Base-by-base conservation (phyloP, 1,139 yeast species). In the Debaryomyces subglobosus region DNA sequence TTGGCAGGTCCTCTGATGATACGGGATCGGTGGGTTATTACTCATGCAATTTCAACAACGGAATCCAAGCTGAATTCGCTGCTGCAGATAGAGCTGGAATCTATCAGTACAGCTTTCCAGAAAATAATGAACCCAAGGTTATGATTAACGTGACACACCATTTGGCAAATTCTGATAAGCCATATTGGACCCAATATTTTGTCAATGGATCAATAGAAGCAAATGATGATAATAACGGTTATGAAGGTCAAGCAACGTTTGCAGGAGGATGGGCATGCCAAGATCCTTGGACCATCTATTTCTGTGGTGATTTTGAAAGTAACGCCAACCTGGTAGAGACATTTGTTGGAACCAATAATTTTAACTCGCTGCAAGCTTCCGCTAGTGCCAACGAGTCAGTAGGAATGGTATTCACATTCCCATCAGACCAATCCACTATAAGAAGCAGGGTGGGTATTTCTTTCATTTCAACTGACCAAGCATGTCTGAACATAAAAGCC, bases 241-340 rank as follows among this genome's bases (percentile, higher is more conserved):
- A 68, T 47, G 52, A 55, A 7, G 72, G 74, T 2, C 41, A 54
- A 9, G 55, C 63, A 4, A 60, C 65, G 3, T 58, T 64, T 16
- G 53, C 58, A 24, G 70, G 71, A 23, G 74, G 74, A 3, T 68
- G 72, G 72, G 69, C 68, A 9, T 62, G 60, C 12, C 68, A 65
- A 48, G 43, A 45, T 5, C 55, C 64, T 1, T 68, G 71, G 71
- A 61, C 60, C 2, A 57, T 69, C 21, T 65, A 63, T 49, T 69
- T 60, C 49, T 67, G 68, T 55, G 69, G 65, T 5, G 60, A 62
- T 41, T 69, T 69, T 47, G 60, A 63, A 27, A 49, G 40, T 13
- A 43, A 49, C 1, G 62, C 68, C 1, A 37, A 27, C 2, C 38
- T 45, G 1, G 56, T 57, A 9, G 47, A 47, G 5, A 50, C 59